phyloP scores from a whole-genome alignment of 1,139 yeast genomes.

The Yamadazyma dendronema region DNA sequence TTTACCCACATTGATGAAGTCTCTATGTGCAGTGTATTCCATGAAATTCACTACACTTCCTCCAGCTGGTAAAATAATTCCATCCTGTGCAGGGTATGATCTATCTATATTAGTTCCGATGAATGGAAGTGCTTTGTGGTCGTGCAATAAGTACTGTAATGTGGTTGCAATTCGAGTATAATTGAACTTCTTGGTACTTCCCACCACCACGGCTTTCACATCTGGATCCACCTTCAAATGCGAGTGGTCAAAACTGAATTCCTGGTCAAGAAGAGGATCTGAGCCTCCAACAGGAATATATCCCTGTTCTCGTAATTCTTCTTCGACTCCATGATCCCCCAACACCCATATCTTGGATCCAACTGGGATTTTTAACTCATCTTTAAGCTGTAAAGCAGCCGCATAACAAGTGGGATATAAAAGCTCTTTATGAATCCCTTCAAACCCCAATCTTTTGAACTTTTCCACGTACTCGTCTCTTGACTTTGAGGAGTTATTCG shows the following conservation, averaged over 20 bases:
- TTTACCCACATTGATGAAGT: conserved; percentile 38
- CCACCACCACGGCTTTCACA: conserved; percentile 41
- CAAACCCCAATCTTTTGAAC: conserved; percentile 32
- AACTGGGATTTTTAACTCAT: conserved; percentile 22
- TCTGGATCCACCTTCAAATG: conserved; percentile 43
- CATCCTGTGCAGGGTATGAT: conserved; percentile 40
- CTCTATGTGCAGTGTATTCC: conserved; percentile 35
- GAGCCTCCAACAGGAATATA: conserved; percentile 74
- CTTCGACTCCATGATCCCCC: conserved; percentile 80
- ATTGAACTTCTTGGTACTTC: conserved; percentile 39
- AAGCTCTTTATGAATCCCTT: conserved; percentile 26
- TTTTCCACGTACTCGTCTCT: conserved; percentile 32
- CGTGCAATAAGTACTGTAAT: conserved; percentile 36
- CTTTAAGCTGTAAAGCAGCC: conserved; percentile 28
- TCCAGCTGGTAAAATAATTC: conserved; percentile 41
- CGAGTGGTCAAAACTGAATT: conserved; percentile 42
- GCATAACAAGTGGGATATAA: conserved; percentile 42
- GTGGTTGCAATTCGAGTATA: conserved; percentile 40
- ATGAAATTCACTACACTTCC: conserved; percentile 42
- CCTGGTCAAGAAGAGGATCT: conserved; percentile 37
- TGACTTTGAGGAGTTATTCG: conserved; percentile 41
- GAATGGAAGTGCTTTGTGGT: conserved; percentile 34
- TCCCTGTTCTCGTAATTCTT: conserved; percentile 68
- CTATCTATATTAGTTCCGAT: conserved; percentile 43
- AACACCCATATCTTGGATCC: conserved; percentile 73